Base-by-base conservation (phyloP, 306 rosid genomes). In the Sphenostylis stenocarpa region DNA sequence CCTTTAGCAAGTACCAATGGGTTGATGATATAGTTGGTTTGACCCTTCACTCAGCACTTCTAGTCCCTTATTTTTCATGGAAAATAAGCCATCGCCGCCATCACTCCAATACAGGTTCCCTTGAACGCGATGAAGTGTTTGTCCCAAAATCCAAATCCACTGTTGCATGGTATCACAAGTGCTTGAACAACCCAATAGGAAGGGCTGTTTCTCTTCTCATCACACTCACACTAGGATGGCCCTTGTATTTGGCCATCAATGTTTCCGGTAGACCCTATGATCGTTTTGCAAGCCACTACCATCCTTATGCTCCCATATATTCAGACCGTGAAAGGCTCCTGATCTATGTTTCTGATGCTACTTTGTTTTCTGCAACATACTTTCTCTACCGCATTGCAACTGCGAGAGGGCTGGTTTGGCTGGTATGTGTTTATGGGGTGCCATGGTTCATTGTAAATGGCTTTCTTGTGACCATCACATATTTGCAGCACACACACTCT, bases 61-160 rank as follows among this genome's bases (percentile, higher is more conserved):
- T 93, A 9, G 94, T 86, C 69, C 97, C 91, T 3, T 93, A 86
- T 81, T 93, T 93, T 78, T 90, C 97, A 1, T 89, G 93, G 88
- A 93, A 93, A 66, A 58, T 82, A 47, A 89, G 96, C 28, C 95
- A 93, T 39, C 88, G 94, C 13, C 89, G 96, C 63, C 91, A 89
- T 77, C 96, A 90, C 73, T 89, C 91, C 53, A 89, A 93, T 84
- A 91, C 90, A 0, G 93, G 84, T 0, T 93, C 95, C 5, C 86
- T 93, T 0, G 91, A 88, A 3, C 85, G 87, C 0, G 93, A 93
- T 6, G 95, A 91, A 73, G 95, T 89, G 16, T 93, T 93, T 53
- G 95, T 93, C 47, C 96, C 95, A 5, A 89, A 85, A 72, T 78
- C 80, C 2, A 93, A 86, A 58, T 79, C 86, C 45, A 43, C 43